Percentiles rank a stretch among this genome's conserved stretches.
phyloP scores from a whole-genome alignment of 163 green algal species.

The Coccomyxa subellipsoidea region DNA sequence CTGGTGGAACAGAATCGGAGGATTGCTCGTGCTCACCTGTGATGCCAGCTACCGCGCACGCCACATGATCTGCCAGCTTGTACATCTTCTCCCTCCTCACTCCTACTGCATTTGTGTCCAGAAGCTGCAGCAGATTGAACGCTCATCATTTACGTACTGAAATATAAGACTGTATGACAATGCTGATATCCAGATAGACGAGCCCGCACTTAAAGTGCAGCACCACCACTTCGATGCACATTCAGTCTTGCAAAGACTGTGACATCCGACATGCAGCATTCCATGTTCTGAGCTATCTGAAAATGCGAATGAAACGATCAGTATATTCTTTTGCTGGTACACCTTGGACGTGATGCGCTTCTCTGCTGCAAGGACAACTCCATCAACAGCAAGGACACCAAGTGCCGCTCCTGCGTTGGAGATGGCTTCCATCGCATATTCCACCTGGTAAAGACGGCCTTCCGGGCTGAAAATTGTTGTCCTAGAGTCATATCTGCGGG shows the following conservation, averaged over 20 bases:
- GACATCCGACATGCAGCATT: too few species aligned
- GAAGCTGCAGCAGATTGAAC: constrained; percentile 61
- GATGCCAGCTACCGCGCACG: constrained; percentile 93
- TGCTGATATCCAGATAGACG: too few species aligned
- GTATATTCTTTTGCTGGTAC: too few species aligned
- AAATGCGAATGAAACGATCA: too few species aligned
- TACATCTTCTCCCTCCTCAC: constrained; percentile 98
- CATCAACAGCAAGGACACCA: constrained; percentile 87
- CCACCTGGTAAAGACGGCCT: constrained; percentile 89
- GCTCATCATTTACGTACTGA: too few species aligned
- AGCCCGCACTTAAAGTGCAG: too few species aligned
- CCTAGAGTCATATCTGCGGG: constrained; percentile 89
- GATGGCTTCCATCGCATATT: constrained; percentile 99
- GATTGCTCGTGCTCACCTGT: constrained; percentile 58
- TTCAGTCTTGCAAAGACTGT: too few species aligned
- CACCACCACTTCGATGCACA: too few species aligned
- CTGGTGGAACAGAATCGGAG: neutral
- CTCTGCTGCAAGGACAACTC: constrained; percentile 94
- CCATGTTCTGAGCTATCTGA: too few species aligned
- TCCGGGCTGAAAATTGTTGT: constrained; percentile 99
- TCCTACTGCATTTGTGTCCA: constrained; percentile 89
- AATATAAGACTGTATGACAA: too few species aligned
- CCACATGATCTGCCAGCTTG: constrained; percentile 95
- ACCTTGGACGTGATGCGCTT: constrained; percentile 99
- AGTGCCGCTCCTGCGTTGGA: constrained; percentile 95